Percentiles rank a stretch among this genome's conserved stretches.
These are phyloP conservation scores for Phytophthora fragariae DNA, from an alignment of 352 stramenopile species.

Conservation along the genomic window DNA sequence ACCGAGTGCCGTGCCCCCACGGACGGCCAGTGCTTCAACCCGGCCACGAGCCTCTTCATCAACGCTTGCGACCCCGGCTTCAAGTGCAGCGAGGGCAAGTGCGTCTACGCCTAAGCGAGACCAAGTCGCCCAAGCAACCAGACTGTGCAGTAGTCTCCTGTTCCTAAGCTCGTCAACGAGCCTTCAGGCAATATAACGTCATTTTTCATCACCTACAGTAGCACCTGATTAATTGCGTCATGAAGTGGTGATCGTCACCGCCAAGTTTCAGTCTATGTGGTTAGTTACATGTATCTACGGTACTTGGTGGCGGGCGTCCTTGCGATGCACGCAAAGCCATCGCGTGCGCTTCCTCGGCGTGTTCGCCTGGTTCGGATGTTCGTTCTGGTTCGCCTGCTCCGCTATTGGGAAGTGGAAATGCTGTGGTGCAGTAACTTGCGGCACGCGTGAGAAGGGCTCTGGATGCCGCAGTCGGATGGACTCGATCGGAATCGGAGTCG, in stretches of 20 bases:
- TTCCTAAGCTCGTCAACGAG: constrained; percentile 9
- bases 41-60: constrained; percentile 27
- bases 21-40: constrained; percentile 34
- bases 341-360: constrained; percentile 38
- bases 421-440: constrained; percentile 53
- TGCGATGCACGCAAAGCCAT: constrained; percentile 53
- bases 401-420: constrained; percentile 72
- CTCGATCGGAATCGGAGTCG: constrained; percentile 56
- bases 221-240: not conserved
- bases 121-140: not conserved
- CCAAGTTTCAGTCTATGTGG: constrained; percentile 9
- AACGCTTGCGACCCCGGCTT: constrained; percentile 20
- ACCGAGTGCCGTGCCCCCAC: constrained; percentile 18
- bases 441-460: constrained; percentile 74
- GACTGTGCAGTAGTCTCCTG: constrained; percentile 9
- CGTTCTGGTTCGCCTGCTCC: constrained; percentile 29
- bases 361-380: constrained; percentile 35
- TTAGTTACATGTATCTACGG: constrained; percentile 12
- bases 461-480: constrained; percentile 64
- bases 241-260: constrained; percentile 1
- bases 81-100: constrained; percentile 32
- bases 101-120: constrained; percentile 34
- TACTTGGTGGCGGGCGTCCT: constrained; percentile 2
- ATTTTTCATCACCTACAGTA: not conserved
- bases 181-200: constrained; percentile 4